Conservation (phyloP, 257 asterid genomes). For the Salvia splendens region DNA sequence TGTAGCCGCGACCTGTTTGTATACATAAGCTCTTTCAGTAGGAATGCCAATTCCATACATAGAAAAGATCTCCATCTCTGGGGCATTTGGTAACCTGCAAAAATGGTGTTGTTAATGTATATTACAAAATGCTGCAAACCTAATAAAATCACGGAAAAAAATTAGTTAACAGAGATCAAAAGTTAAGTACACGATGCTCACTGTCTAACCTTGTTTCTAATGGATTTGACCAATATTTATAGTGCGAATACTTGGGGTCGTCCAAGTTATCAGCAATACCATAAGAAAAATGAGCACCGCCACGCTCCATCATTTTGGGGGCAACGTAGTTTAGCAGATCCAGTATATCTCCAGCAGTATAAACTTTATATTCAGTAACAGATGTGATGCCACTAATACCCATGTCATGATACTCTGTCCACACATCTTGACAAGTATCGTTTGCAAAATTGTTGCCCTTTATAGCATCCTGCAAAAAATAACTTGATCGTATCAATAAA, state of each 20-base stretch:
- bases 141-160: too few relatives aligned
- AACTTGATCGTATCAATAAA: too few relatives aligned
- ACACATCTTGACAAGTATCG: conserved; percentile 64
- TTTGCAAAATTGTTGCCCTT: conserved; percentile 62
- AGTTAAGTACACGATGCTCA: too few relatives aligned
- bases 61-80: conserved; percentile 81
- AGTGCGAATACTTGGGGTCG: too few relatives aligned
- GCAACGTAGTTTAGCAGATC: conserved; percentile 77
- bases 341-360: conserved; percentile 54
- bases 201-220: background rate
- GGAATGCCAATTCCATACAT: conserved; percentile 94
- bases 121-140: too few relatives aligned
- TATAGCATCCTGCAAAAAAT: conserved; percentile 50
- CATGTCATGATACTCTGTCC: conserved; percentile 84
- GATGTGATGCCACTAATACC: conserved; percentile 70
- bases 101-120: too few relatives aligned
- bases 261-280: conserved; percentile 39
- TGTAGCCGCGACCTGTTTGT: conserved; percentile 57
- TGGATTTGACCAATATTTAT: too few relatives aligned
- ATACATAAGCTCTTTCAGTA: conserved; percentile 82
- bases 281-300: conserved; percentile 71
- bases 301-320: conserved; percentile 92
- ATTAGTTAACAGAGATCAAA: too few relatives aligned
- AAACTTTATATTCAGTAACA: conserved; percentile 63
- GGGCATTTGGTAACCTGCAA: conserved; percentile 77